Evolutionary conservation across 2,329 filamentous ascomycete genomes (phyloP), one percentile per base, ranked within the genome.

Genomic region (Epichloe glyceriae): DNA sequence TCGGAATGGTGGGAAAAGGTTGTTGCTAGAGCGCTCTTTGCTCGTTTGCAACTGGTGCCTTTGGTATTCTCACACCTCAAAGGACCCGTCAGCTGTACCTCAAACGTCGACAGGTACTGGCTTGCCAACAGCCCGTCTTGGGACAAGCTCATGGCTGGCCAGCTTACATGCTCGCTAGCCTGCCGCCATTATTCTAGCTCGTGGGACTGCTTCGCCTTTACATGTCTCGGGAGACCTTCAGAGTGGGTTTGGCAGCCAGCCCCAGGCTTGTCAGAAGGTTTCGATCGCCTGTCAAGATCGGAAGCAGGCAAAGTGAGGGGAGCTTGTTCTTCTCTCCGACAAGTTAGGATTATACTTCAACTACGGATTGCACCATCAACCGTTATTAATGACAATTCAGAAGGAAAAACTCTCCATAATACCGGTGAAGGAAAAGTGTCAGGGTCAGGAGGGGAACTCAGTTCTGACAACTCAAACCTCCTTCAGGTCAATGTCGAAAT

Each of bases 151-250:
- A 46, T 50, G 50, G 46, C 52, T 50, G 47, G 45, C 50, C 41
- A 47, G 35, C 42, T 19, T 33, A 20, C 49, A 47, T 10, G 48
- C 51, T 37, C 10, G 41, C 47, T 46, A 48, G 38, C 33, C 46
- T 49, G 49, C 46, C 52, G 49, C 52, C 46, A 53, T 50, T 46
- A 39, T 46, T 49, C 52, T 50, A 53, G 49, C 51, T 51, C 48
- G 35, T 45, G 51, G 46, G 33, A 30, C 49, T 51, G 46, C 47
- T 35, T 46, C 17, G 50, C 48, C 46, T 42, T 51, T 57, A 53
- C 58, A 62, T 62, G 56, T 60, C 59, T 62, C 56, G 56, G 55
- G 55, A 57, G 41, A 56, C 49, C 53, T 51, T 56, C 53, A 53
- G 43, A 50, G 52, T 53, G 52, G 46, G 37, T 45, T 58, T 52